Evolutionary conservation across 306 rosid genomes (phyloP).

Genomic region (Betula pendula): DNA sequence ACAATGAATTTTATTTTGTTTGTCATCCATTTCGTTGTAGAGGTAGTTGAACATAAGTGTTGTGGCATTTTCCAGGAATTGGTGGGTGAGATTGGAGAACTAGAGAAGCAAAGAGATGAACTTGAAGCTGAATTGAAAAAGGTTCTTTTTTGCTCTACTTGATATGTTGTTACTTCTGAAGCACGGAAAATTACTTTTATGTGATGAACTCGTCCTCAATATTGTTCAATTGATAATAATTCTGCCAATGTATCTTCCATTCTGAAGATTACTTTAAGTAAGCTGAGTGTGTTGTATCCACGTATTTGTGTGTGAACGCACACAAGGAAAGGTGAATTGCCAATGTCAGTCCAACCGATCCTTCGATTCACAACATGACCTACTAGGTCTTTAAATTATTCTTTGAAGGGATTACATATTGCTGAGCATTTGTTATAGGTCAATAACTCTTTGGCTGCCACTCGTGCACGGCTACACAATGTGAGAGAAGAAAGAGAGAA

Average conservation of each 20-base stretch:
- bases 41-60: constrained; percentile 8
- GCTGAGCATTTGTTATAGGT: constrained; percentile 50
- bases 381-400: constrained; percentile 11
- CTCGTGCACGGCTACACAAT: constrained; percentile 67
- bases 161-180: neutral
- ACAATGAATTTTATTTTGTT: constrained; percentile 11
- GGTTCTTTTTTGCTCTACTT: constrained; percentile 41
- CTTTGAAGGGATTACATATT: constrained; percentile 18
- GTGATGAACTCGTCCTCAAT: neutral
- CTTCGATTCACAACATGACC: constrained; percentile 21
- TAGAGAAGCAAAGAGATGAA: constrained; percentile 65
- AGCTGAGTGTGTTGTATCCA: neutral
- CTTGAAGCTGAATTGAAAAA: constrained; percentile 71
- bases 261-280: neutral
- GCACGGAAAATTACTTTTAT: neutral
- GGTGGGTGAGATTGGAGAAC: constrained; percentile 62
- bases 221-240: neutral
- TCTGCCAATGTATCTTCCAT: neutral
- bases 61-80: constrained; percentile 64
- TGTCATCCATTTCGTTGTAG: constrained; percentile 22
- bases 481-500: constrained; percentile 89
- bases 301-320: neutral
- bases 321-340: neutral
- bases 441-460: constrained; percentile 46
- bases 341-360: constrained; percentile 1